These are phyloP conservation scores for Vigna reflexopilosa DNA, from an alignment of 306 rosid species.

Conservation along the genomic window DNA sequence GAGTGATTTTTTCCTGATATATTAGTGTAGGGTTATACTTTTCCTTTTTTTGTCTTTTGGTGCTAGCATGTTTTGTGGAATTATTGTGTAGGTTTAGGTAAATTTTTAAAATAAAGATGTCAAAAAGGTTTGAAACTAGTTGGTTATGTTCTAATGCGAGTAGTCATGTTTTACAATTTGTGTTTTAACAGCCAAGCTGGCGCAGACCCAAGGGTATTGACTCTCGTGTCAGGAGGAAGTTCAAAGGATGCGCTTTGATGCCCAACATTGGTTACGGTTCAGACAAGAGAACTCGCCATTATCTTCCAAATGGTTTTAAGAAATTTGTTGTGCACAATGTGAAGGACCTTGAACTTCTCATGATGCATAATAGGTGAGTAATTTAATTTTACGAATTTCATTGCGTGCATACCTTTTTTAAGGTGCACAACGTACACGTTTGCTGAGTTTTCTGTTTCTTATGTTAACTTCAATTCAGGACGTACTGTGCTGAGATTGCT, in stretches of 20 bases:
- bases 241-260: slow-evolving; percentile 82
- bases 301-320: slow-evolving; percentile 82
- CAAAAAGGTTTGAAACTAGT: background rate
- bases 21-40: background rate
- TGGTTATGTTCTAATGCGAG: background rate
- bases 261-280: slow-evolving; percentile 83
- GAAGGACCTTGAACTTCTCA: slow-evolving; percentile 66
- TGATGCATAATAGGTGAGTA: slow-evolving; percentile 82
- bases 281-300: slow-evolving; percentile 84
- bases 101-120: too few relatives aligned
- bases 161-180: background rate
- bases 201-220: slow-evolving; percentile 91
- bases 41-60: background rate
- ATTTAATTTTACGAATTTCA: background rate
- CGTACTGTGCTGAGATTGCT: slow-evolving; percentile 87
- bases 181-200: slow-evolving; percentile 62
- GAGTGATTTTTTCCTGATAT: background rate
- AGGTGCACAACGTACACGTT: slow-evolving; percentile 60
- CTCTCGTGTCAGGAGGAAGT: slow-evolving; percentile 91
- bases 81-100: slow-evolving; percentile 14
- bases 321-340: slow-evolving; percentile 78
- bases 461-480: slow-evolving; percentile 42
- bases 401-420: slow-evolving; percentile 44
- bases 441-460: background rate
- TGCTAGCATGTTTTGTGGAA: background rate